Evolutionary conservation across 73 alveolate genomes (phyloP).

Genomic region (Tetrahymena malaccensis): DNA sequence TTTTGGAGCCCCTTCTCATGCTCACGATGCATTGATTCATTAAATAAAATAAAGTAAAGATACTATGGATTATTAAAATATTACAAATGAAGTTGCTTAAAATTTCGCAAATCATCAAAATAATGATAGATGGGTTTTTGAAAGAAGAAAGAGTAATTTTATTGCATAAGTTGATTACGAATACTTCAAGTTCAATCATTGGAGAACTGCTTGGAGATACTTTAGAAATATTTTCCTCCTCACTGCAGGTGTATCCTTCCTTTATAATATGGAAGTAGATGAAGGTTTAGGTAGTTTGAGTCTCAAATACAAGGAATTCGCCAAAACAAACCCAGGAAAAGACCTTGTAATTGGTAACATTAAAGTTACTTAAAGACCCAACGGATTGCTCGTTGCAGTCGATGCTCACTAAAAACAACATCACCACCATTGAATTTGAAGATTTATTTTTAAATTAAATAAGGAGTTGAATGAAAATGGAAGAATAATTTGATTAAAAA

Average conservation of each 20-base stretch:
- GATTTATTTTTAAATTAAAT: background rate
- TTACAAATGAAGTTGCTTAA: background rate
- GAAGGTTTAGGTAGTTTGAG: background rate
- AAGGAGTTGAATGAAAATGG: background rate
- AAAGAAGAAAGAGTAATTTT: background rate
- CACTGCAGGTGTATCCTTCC: background rate
- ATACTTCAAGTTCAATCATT: background rate
- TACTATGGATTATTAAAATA: background rate
- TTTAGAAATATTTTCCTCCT: background rate
- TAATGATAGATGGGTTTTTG: background rate
- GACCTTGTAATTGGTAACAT: background rate
- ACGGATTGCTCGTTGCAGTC: background rate
- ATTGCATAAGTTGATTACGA: background rate
- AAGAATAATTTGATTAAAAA: background rate
- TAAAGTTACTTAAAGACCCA: background rate
- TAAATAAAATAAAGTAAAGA: background rate
- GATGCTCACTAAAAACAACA: background rate
- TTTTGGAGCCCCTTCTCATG: conserved; percentile 37
- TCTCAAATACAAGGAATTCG: background rate
- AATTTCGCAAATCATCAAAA: background rate
- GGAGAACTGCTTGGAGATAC: background rate
- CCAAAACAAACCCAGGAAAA: background rate
- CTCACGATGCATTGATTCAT: conserved; percentile 40
- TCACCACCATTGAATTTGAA: background rate
- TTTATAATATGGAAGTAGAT: background rate